Conservation (phyloP, 192 early-diverging fungal species). For the Dispira parvispora region DNA sequence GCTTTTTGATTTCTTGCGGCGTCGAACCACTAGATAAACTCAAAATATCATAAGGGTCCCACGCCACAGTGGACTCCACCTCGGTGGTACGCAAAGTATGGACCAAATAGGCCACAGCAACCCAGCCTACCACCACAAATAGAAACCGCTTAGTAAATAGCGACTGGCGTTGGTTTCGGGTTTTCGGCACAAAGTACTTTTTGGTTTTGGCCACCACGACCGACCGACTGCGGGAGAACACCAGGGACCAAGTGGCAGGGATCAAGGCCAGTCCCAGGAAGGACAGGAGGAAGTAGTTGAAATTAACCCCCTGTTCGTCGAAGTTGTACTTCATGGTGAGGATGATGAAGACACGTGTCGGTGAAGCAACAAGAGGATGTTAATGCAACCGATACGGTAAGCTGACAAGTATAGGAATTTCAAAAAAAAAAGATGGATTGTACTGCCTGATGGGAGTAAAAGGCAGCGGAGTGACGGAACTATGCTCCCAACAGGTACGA, state of each 20-base stretch:
- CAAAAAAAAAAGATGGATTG: no score
- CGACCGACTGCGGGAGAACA: conserved; percentile 21
- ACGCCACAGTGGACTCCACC: conserved; percentile 44
- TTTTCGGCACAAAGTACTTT: conserved; percentile 2
- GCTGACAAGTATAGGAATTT: no score
- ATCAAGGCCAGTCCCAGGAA: conserved; percentile 66
- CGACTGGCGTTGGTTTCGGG: not conserved
- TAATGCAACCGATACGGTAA: no score
- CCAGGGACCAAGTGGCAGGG: conserved; percentile 44
- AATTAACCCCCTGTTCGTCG: conserved; percentile 86
- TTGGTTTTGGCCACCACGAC: conserved; percentile 6
- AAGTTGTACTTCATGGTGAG: conserved; percentile 57
- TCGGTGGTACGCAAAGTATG: conserved; percentile 47
- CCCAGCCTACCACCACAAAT: conserved; percentile 43
- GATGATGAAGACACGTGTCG: not conserved
- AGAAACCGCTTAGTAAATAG: conserved; percentile 11
- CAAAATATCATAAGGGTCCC: conserved; percentile 92
- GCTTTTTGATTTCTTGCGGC: conserved; percentile 43
- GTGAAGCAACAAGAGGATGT: no score
- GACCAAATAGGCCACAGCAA: conserved; percentile 39
- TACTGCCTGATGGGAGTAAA: no score
- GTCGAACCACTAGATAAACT: conserved; percentile 43
- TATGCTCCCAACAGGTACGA: no score
- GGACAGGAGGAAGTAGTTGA: conserved; percentile 85
- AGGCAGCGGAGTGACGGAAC: no score